Percentiles rank a stretch among this genome's conserved stretches.
phyloP scores from a whole-genome alignment of 352 stramenopile species.

The Aphanomyces stellatus region DNA sequence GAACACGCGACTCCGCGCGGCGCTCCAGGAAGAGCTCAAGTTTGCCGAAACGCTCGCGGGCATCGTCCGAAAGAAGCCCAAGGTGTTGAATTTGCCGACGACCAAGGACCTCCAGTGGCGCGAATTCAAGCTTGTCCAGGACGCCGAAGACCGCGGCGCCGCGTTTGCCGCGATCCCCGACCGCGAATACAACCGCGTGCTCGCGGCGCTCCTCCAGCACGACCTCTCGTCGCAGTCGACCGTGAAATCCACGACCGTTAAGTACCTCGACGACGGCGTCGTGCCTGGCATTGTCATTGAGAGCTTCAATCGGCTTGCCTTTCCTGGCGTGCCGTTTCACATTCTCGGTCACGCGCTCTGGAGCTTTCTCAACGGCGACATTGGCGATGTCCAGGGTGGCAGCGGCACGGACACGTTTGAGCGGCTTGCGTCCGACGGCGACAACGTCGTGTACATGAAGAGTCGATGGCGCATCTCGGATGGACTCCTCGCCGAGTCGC shows the following conservation, averaged over 20 bases:
- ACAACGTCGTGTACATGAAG: slow-evolving; percentile 19
- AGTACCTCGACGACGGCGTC: slow-evolving; percentile 17
- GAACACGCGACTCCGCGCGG: slow-evolving; percentile 10
- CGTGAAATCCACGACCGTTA: slow-evolving; percentile 15
- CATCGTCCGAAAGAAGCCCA: slow-evolving; percentile 11
- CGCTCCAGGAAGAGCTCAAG: slow-evolving; percentile 11
- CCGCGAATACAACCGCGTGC: slow-evolving; percentile 17
- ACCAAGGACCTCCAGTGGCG: slow-evolving; percentile 3
- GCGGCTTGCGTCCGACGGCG: neutral
- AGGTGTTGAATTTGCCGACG: slow-evolving; percentile 5
- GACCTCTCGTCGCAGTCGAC: neutral
- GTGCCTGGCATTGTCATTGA: slow-evolving; percentile 16
- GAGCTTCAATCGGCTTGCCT: slow-evolving; percentile 16
- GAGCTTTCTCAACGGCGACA: slow-evolving; percentile 18
- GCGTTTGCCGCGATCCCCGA: slow-evolving; percentile 13
- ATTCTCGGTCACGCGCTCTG: slow-evolving; percentile 14
- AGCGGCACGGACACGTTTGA: slow-evolving; percentile 1
- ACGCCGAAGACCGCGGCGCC: neutral
- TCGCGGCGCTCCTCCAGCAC: neutral
- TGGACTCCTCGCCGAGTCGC: neutral
- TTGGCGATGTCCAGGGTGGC: neutral
- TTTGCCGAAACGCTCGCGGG: slow-evolving; percentile 17
- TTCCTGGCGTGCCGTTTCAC: neutral
- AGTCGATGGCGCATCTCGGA: slow-evolving; percentile 11
- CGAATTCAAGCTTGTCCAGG: slow-evolving; percentile 13